Base-by-base conservation (phyloP, 495 filamentous ascomycete genomes). In the Jackrogersella minutella region DNA sequence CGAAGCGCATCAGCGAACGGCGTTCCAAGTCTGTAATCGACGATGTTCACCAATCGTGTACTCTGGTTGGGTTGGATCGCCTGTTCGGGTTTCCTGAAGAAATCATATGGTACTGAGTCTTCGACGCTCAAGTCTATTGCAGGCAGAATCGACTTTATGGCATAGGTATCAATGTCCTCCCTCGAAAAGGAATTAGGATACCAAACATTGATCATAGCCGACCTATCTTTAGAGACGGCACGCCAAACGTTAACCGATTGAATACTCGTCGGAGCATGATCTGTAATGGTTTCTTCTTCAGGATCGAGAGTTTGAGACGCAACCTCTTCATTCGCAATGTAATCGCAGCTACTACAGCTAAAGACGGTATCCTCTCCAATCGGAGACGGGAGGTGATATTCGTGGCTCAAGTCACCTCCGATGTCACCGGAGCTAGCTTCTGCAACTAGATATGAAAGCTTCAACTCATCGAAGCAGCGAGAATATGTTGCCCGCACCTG, bases 391-490 rank as follows among this genome's bases (percentile, higher is more conserved):
- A 97, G 89, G 71, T 97, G 93, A 73, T 93, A 98, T 70, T 99
- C 95, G 76, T 99, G 95, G 69, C 93, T 97, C 11, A 97, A 74
- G 56, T 87, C 88, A 7, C 95, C 95, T 24, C 95, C 95, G 85
- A 99, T 99, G 51, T 90, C 90, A n/a, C 95, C 95, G 0, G 94
- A 96, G 75, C 93, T 92, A 6, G 95, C 95, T 66, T 91, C 87
- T 4, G 94, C 94, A 17, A 93, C 87, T 2, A 97, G 71, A 65
- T 91, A 92, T 0, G 93, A 93, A 8, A 99, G 79, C 66, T 88
- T 91, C 16, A 99, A 80, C 60, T 96, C 92, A 37, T 90, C 76
- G 63, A 99, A 97, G 24, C 98, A 80, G 5, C 79, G 77, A 16
- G 77, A 77, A 74, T 99, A 99, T 13, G 87, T 89, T 24, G 72